Evolutionary conservation across 768 basidiomycete species (phyloP).

Genomic region (Gloeostereum incarnatum): DNA sequence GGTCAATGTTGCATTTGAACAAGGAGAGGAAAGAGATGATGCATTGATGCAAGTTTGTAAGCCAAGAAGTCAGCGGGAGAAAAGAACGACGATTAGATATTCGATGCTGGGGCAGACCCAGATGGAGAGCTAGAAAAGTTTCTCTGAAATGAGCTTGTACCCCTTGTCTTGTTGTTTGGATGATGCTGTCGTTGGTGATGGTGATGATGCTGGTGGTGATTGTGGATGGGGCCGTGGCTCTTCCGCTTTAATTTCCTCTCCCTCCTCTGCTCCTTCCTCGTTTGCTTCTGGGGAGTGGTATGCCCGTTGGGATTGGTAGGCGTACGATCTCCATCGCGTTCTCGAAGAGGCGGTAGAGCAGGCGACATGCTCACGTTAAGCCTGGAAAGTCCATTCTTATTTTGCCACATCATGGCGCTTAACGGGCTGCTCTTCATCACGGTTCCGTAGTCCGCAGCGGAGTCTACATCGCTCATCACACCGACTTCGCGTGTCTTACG

Average conservation of each 20-base stretch:
- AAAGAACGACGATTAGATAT: too few relatives aligned
- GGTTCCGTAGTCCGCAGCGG: conserved; percentile 8
- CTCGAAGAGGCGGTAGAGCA: conserved; percentile 26
- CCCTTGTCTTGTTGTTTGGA: conserved; percentile 35
- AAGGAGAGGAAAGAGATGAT: too few relatives aligned
- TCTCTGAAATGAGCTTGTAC: conserved; percentile 30
- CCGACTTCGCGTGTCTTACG: conserved; percentile 31
- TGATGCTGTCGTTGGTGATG: conserved; percentile 31
- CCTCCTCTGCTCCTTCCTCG: conserved; percentile 21
- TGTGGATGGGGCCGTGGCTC: conserved; percentile 16
- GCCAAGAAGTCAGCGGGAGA: too few relatives aligned
- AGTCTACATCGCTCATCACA: conserved; percentile 1
- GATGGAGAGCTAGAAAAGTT: background rate
- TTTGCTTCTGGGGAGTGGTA: conserved; percentile 18
- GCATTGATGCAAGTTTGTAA: too few relatives aligned
- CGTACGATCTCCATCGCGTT: conserved; percentile 30
- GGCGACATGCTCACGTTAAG: conserved; percentile 25
- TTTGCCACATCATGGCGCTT: conserved; percentile 22
- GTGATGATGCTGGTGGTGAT: conserved; percentile 17
- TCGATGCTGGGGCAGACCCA: conserved; percentile 5
- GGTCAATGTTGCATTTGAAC: too few relatives aligned
- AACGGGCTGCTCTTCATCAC: conserved; percentile 22
- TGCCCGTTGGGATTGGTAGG: conserved; percentile 19
- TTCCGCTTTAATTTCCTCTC: conserved; percentile 40
- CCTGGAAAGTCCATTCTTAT: conserved; percentile 4